A percentile compares a stretch with the other conserved stretches of the same genome.
Evolutionary conservation across 169 alveolate species (phyloP).

Genomic region (Ichthyophthirius multifiliis): DNA sequence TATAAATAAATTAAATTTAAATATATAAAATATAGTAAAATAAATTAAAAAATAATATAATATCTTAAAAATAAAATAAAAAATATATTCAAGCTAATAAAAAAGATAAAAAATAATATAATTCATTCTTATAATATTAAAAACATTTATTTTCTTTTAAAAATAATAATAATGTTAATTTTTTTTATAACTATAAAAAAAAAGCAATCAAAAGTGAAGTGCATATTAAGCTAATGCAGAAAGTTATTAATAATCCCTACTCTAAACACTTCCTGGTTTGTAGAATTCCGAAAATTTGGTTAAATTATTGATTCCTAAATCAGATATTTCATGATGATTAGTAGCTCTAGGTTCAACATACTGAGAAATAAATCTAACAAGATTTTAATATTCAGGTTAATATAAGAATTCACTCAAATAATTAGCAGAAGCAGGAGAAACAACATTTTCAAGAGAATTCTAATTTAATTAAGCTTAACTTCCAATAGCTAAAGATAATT

Average conservation of each 20-base stretch:
- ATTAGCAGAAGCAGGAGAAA: slow-evolving; percentile 4
- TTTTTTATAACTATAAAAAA: no score
- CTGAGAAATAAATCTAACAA: not conserved
- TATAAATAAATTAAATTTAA: no score
- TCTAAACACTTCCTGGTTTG: not conserved
- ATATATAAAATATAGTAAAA: no score
- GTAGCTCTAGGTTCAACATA: not conserved
- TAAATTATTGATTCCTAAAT: not conserved
- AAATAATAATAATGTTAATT: no score
- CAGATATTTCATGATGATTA: not conserved
- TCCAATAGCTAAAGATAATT: not conserved
- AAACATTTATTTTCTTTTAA: no score
- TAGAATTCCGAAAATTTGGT: slow-evolving; percentile 2
- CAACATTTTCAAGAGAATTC: not conserved
- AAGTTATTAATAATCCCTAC: not conserved
- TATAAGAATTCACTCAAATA: not conserved
- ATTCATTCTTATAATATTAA: no score
- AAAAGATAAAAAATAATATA: no score
- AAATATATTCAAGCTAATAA: no score
- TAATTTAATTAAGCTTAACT: not conserved
- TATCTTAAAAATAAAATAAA: no score
- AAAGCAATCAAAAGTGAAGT: no score
- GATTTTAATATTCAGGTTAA: not conserved
- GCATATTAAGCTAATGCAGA: no score
- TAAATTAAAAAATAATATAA: no score